phyloP scores from a whole-genome alignment of 805 yeast genomes.

The Myxozyma nipponensis region DNA sequence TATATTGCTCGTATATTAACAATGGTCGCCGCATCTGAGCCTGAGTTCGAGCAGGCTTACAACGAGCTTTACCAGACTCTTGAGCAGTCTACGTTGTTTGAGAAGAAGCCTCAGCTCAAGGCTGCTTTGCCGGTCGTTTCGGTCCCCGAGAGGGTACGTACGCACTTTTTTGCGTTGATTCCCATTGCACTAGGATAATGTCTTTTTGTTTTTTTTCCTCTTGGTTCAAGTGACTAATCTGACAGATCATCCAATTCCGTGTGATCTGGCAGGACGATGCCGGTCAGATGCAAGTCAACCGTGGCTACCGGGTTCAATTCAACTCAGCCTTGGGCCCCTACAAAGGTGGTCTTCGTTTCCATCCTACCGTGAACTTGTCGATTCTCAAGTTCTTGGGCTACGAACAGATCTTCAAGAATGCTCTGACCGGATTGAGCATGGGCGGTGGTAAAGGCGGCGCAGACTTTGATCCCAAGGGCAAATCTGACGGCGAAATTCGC shows the following conservation, averaged over 20 bases:
- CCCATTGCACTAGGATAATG: too few relatives aligned
- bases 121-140: conserved; percentile 85
- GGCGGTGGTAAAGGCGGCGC: conserved; percentile 99
- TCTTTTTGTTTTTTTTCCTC: too few relatives aligned
- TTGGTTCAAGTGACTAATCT: not conserved
- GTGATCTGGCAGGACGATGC: conserved; percentile 97
- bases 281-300: conserved; percentile 87
- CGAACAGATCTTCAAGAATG: conserved; percentile 98
- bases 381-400: conserved; percentile 94
- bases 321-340: conserved; percentile 98
- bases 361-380: conserved; percentile 93
- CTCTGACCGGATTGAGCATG: conserved; percentile 93
- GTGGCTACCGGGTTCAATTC: conserved; percentile 97
- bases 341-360: conserved; percentile 98
- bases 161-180: too few relatives aligned
- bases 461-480: conserved; percentile 96
- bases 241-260: conserved; percentile 77
- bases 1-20: too few relatives aligned
- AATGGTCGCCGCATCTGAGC: conserved; percentile 63
- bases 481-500: conserved; percentile 89
- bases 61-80: conserved; percentile 85
- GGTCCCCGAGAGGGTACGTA: conserved; percentile 75
- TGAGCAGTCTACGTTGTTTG: conserved; percentile 85
- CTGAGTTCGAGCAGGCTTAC: conserved; percentile 99
- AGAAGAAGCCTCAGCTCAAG: conserved; percentile 83